Evolutionary conservation across 2,329 filamentous ascomycete species (phyloP).

Genomic region (Sporothrix brasiliensis): DNA sequence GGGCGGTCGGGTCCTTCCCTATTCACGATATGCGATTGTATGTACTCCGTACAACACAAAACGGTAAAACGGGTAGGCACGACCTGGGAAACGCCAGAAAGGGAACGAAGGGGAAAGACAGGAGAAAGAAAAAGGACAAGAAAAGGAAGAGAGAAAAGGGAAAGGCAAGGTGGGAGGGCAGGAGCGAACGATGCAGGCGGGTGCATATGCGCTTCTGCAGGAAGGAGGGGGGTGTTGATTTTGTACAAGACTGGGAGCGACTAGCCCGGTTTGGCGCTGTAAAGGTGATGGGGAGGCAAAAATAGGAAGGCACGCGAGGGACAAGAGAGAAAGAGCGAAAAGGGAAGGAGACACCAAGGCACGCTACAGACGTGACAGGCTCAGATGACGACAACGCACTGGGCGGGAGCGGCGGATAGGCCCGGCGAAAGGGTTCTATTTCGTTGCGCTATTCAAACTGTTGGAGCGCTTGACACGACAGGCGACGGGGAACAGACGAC

Average conservation of each 20-base stretch:
- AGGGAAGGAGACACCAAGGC: neutral
- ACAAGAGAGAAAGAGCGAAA: neutral
- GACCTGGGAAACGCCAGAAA: constrained; percentile 4
- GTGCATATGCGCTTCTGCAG: constrained; percentile 28
- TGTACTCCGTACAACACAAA: constrained; percentile 3
- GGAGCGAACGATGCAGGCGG: constrained; percentile 23
- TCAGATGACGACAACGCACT: constrained; percentile 26
- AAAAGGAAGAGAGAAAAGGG: constrained; percentile 2
- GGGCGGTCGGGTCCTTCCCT: neutral
- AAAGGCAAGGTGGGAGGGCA: constrained; percentile 18
- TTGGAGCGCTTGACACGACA: neutral
- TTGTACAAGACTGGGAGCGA: constrained; percentile 21
- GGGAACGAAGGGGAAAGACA: neutral
- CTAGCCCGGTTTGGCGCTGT: constrained; percentile 13
- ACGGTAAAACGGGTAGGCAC: constrained; percentile 6
- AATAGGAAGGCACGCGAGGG: constrained; percentile 25
- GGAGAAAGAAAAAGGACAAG: neutral
- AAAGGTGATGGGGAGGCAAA: constrained; percentile 30
- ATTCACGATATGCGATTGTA: neutral
- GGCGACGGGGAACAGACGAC: neutral
- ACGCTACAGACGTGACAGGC: constrained; percentile 15
- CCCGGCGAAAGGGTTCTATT: constrained; percentile 25
- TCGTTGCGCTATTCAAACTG: neutral
- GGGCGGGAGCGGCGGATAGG: constrained; percentile 32
- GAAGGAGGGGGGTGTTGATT: constrained; percentile 26